A percentile compares a stretch with the other conserved stretches of the same genome.
Evolutionary conservation across 345 rosid genomes (phyloP).

Genomic region (Linum lewisii): DNA sequence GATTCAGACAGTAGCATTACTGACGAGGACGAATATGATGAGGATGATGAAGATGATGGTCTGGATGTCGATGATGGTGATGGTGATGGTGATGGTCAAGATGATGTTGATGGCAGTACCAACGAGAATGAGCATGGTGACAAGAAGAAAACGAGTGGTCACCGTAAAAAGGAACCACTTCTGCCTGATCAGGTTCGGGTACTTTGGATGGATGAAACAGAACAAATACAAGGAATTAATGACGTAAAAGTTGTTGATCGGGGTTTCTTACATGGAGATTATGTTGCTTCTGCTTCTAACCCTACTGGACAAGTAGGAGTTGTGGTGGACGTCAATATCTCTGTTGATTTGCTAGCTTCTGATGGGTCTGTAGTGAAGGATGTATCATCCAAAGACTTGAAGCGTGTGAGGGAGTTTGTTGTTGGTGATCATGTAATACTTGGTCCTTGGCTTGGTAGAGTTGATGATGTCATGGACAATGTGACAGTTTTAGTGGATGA

Average conservation of each 20-base stretch:
- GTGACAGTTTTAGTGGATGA: slow-evolving; percentile 92
- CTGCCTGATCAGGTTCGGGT: slow-evolving; percentile 78
- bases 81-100: slow-evolving; percentile 21
- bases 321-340: slow-evolving; percentile 62
- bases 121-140: slow-evolving; percentile 16
- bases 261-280: slow-evolving; percentile 87
- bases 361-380: slow-evolving; percentile 57
- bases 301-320: slow-evolving; percentile 92
- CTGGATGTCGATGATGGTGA: slow-evolving; percentile 20
- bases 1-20: slow-evolving; percentile 71
- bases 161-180: slow-evolving; percentile 47
- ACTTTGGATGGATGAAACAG: slow-evolving; percentile 73
- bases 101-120: slow-evolving; percentile 24
- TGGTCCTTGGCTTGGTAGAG: slow-evolving; percentile 93
- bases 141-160: slow-evolving; percentile 19
- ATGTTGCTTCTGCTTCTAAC: slow-evolving; percentile 69
- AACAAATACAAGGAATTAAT: slow-evolving; percentile 50
- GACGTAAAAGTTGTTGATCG: slow-evolving; percentile 70
- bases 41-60: slow-evolving; percentile 29
- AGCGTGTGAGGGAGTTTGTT: slow-evolving; percentile 78
- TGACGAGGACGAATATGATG: slow-evolving; percentile 47
- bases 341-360: slow-evolving; percentile 62
- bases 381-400: slow-evolving; percentile 57
- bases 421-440: slow-evolving; percentile 84
- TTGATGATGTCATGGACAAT: slow-evolving; percentile 87